Percentiles rank a stretch among this genome's conserved stretches.
These are phyloP conservation scores for Xanthoconium stramineum DNA, from an alignment of 768 basidiomycete genomes.

Conservation along the genomic window DNA sequence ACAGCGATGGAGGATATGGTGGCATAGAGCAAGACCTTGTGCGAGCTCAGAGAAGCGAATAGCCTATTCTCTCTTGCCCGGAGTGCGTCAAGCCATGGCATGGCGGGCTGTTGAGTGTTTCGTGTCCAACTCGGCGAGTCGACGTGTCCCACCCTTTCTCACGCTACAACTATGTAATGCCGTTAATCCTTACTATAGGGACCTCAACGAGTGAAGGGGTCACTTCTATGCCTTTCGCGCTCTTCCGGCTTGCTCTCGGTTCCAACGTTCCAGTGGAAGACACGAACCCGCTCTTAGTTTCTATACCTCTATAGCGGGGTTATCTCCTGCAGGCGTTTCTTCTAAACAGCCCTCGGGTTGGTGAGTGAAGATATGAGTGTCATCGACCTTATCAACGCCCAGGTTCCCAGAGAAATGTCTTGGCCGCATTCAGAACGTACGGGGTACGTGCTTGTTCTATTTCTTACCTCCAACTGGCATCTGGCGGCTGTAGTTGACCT, in stretches of 20 bases:
- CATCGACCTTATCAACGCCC: neutral
- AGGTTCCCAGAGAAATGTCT: constrained; percentile 85
- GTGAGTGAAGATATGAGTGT: constrained; percentile 37
- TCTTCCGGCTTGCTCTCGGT: constrained; percentile 71
- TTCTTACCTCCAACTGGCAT: neutral
- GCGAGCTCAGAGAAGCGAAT: constrained; percentile 49
- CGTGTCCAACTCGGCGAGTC: neutral
- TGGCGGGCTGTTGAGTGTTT: constrained; percentile 14
- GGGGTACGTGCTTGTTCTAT: constrained; percentile 44
- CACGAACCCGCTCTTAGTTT: constrained; percentile 83
- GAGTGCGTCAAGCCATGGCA: constrained; percentile 51
- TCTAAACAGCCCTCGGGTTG: constrained; percentile 82
- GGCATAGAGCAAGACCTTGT: constrained; percentile 68
- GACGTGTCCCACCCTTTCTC: constrained; percentile 19
- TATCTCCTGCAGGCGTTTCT: constrained; percentile 65
- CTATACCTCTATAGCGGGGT: constrained; percentile 82
- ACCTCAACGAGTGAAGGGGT: constrained; percentile 73
- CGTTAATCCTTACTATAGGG: constrained; percentile 45
- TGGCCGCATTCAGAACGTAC: constrained; percentile 71
- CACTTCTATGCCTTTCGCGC: constrained; percentile 80
- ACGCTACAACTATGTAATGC: neutral
- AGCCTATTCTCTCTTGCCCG: constrained; percentile 51
- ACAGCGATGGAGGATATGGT: constrained; percentile 66
- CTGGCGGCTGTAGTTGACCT: constrained; percentile 39
- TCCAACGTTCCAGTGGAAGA: constrained; percentile 90